phyloP scores from a whole-genome alignment of 129 eudicot species.

The Saposhnikovia divaricata region DNA sequence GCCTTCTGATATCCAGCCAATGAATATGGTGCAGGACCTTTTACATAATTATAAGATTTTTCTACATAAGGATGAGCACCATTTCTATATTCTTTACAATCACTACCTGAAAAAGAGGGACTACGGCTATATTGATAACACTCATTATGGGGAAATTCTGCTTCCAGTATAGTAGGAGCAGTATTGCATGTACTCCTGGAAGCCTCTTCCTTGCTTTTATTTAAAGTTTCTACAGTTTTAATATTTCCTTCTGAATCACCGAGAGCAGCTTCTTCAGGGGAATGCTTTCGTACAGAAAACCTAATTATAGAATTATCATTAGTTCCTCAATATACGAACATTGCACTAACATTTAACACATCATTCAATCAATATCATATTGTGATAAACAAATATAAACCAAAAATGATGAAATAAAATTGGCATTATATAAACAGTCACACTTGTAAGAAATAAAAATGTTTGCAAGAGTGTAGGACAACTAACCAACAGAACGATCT shows the following conservation, averaged over 20 bases:
- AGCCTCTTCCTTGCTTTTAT: constrained; percentile 18
- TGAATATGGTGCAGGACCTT: constrained; percentile 15
- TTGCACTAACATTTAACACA: neutral
- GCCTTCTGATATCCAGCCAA: constrained; percentile 16
- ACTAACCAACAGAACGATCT: neutral
- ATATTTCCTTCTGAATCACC: constrained; percentile 26
- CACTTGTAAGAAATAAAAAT: neutral
- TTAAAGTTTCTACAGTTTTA: constrained; percentile 23
- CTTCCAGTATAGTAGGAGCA: constrained; percentile 17
- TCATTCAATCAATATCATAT: neutral
- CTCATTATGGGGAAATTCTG: constrained; percentile 21
- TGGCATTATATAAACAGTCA: neutral
- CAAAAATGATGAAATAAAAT: neutral
- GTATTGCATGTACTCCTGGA: constrained; percentile 25
- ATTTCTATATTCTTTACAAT: constrained; percentile 11
- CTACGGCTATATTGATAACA: constrained; percentile 19
- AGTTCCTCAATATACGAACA: neutral
- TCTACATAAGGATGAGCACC: constrained; percentile 12
- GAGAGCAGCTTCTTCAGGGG: constrained; percentile 9
- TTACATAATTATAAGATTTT: constrained; percentile 13
- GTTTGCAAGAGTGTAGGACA: neutral
- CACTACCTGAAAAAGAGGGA: constrained; percentile 21
- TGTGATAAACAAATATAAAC: neutral
- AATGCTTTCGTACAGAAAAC: constrained; percentile 21
- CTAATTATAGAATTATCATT: constrained; percentile 5